Evolutionary conservation across 495 filamentous ascomycete genomes (phyloP).

Genomic region (Staphylotrichum longicolle): DNA sequence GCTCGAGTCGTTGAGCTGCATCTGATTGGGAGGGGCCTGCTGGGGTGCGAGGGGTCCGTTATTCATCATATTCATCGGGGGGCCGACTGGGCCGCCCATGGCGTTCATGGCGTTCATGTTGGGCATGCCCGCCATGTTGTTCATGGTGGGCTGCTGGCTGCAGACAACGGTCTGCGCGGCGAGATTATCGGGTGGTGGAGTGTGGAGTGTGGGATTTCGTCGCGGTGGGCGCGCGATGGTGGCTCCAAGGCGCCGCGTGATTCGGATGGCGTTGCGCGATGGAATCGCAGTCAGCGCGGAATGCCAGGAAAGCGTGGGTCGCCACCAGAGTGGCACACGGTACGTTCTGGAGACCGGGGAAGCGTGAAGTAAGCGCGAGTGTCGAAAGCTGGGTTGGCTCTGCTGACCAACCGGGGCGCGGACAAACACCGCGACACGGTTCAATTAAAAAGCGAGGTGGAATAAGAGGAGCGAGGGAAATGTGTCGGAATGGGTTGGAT

Average conservation of each 20-base stretch:
- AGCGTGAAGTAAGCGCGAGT: neutral
- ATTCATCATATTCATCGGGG: conserved; percentile 68
- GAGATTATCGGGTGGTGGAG: neutral
- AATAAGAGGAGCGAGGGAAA: too few species aligned
- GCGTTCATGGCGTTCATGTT: conserved; percentile 63
- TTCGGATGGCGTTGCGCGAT: neutral
- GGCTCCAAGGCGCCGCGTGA: neutral
- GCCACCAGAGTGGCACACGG: conserved; percentile 13
- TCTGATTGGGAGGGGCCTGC: conserved; percentile 28
- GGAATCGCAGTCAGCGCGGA: neutral
- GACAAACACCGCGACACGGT: neutral
- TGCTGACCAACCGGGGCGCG: neutral
- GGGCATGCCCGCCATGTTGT: conserved; percentile 53
- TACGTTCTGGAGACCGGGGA: neutral
- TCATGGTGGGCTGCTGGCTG: conserved; percentile 52
- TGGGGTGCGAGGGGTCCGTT: conserved; percentile 53
- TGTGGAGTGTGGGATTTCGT: neutral
- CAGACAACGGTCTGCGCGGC: conserved; percentile 34
- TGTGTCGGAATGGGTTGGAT: too few species aligned
- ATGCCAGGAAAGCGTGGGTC: neutral
- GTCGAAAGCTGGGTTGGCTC: neutral
- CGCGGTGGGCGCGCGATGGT: conserved; percentile 3
- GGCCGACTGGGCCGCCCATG: conserved; percentile 61
- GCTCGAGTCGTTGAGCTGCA: conserved; percentile 37
- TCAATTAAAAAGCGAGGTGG: too few species aligned